Evolutionary conservation across 768 basidiomycete species (phyloP).

Genomic region (Ramaria rubella): DNA sequence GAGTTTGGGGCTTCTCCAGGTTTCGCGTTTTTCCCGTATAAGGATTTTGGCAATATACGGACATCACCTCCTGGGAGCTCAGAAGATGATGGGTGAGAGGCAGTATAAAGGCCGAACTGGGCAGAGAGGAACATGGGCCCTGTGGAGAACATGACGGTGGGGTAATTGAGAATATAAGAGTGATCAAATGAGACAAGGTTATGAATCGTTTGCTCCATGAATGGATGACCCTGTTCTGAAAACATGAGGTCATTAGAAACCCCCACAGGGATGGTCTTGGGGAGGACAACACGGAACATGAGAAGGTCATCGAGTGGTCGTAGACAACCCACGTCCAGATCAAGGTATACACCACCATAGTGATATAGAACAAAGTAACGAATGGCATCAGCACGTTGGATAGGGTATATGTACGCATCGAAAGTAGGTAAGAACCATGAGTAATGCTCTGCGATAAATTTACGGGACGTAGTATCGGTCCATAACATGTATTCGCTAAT

Average conservation of each 20-base stretch:
- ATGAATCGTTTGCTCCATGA: slow-evolving; percentile 90
- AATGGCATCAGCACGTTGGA: slow-evolving; percentile 95
- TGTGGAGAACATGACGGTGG: slow-evolving; percentile 99
- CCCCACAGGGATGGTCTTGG: slow-evolving; percentile 94
- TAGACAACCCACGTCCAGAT: slow-evolving; percentile 92
- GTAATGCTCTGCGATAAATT: slow-evolving; percentile 85
- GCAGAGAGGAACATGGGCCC: slow-evolving; percentile 98
- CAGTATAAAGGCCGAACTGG: slow-evolving; percentile 83
- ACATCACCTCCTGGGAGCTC: slow-evolving; percentile 59
- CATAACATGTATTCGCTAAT: slow-evolving; percentile 91
- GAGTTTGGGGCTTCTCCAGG: slow-evolving; percentile 77
- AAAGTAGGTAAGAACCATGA: slow-evolving; percentile 92
- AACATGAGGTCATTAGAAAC: slow-evolving; percentile 98
- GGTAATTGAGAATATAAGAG: slow-evolving; percentile 92
- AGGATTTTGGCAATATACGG: slow-evolving; percentile 87
- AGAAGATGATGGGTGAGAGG: slow-evolving; percentile 53
- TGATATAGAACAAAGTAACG: slow-evolving; percentile 97
- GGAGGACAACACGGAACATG: slow-evolving; percentile 80
- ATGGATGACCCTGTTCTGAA: slow-evolving; percentile 74
- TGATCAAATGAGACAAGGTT: slow-evolving; percentile 89
- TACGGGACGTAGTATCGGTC: slow-evolving; percentile 87
- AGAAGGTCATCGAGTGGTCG: slow-evolving; percentile 83
- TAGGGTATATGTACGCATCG: slow-evolving; percentile 84
- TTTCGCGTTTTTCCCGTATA: slow-evolving; percentile 97
- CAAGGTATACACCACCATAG: slow-evolving; percentile 93